These are phyloP conservation scores for Microcyclospora tardicrescens DNA, from an alignment of 2,329 filamentous ascomycete genomes.

Conservation along the genomic window DNA sequence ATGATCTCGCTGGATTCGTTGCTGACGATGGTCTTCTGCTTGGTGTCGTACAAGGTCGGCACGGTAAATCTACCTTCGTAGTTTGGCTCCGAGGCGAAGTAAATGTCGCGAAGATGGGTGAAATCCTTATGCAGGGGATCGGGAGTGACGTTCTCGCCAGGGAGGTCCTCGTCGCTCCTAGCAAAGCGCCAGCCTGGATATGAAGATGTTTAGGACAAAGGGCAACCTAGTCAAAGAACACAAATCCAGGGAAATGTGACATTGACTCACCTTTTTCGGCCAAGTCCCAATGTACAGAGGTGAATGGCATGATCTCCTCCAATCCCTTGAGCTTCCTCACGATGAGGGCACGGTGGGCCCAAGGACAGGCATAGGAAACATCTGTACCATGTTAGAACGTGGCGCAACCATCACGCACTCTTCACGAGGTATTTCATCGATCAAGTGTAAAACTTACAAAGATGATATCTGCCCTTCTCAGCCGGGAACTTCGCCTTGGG, in stretches of 20 bases:
- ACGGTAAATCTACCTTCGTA: conserved; percentile 78
- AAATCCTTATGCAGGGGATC: conserved; percentile 56
- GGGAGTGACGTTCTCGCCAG: conserved; percentile 42
- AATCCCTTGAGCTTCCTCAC: conserved; percentile 83
- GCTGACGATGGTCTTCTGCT: conserved; percentile 63
- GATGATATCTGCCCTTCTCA: conserved; percentile 83
- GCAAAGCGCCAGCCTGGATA: conserved; percentile 67
- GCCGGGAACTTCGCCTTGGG: conserved; percentile 63
- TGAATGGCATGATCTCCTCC: conserved; percentile 66
- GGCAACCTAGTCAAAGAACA: too few species aligned
- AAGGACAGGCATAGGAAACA: conserved; percentile 86
- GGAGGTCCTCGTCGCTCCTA: conserved; percentile 44
- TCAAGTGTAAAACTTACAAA: conserved; percentile 36
- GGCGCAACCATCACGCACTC: not conserved
- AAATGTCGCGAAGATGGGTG: conserved; percentile 64
- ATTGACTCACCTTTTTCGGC: conserved; percentile 43
- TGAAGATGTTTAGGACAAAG: not conserved
- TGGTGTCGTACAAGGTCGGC: conserved; percentile 72
- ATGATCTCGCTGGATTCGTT: conserved; percentile 91
- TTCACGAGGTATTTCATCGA: not conserved
- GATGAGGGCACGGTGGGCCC: conserved; percentile 81
- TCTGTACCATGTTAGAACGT: conserved; percentile 23
- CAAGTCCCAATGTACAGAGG: conserved; percentile 89
- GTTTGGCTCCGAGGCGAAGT: conserved; percentile 59
- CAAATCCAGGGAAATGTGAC: too few species aligned